A percentile compares a stretch with the other conserved stretches of the same genome.
These are phyloP conservation scores for Turritis glabra DNA, from an alignment of 345 rosid species.

Conservation along the genomic window DNA sequence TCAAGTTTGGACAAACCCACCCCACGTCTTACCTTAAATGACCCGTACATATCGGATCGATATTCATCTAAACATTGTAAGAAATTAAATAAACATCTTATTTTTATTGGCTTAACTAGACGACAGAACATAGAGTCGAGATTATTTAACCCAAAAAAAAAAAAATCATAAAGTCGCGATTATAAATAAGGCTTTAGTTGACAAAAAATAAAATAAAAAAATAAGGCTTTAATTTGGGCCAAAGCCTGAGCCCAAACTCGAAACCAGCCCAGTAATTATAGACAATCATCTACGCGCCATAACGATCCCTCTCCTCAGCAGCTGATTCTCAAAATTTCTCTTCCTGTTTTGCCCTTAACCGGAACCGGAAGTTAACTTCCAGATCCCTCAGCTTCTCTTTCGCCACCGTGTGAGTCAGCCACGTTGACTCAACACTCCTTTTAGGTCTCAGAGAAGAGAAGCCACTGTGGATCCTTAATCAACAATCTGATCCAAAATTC, in stretches of 20 bases:
- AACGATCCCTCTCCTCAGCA: neutral
- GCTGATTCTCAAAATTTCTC: neutral
- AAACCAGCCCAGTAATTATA: too few species aligned
- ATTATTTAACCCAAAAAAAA: too few species aligned
- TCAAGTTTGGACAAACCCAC: conserved; percentile 17
- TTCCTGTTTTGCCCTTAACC: neutral
- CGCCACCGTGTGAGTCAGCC: neutral
- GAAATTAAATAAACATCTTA: neutral
- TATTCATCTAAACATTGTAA: neutral
- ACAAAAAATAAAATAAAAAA: too few species aligned
- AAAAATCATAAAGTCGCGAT: neutral
- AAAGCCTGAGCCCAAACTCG: neutral
- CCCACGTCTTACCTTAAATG: conserved; percentile 31
- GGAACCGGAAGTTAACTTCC: neutral
- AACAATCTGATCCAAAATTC: neutral
- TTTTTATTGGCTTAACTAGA: neutral
- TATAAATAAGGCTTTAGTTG: neutral
- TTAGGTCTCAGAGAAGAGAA: neutral
- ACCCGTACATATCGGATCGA: conserved; percentile 40
- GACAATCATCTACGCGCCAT: conserved; percentile 11
- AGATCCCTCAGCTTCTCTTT: neutral
- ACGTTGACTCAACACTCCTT: neutral
- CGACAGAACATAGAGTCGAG: too few species aligned
- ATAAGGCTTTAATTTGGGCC: neutral
- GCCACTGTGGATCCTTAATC: neutral